Base-by-base conservation (phyloP, 331 rosid species). In the Erythrophleum ivorense region DNA sequence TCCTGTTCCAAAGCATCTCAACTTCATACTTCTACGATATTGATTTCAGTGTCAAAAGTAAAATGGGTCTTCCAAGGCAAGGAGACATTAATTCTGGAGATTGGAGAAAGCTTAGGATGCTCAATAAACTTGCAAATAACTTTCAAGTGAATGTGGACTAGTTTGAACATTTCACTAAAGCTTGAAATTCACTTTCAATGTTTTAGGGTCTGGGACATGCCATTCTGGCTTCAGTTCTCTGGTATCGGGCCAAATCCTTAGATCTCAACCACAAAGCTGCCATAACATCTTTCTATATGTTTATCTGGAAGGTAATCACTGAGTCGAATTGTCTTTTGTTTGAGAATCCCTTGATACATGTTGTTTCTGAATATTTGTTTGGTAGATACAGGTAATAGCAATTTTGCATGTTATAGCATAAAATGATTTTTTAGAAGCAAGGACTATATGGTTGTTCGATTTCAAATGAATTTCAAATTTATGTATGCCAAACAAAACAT, bases 271-370 rank as follows among this genome's bases (percentile, higher is more conserved):
- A 87, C 91, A 96, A 96, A 91, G 90, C 91, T 77, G 93, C 94
- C 69, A 89, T 96, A 73, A 91, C 99, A 68, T 86, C 97, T 62
- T 95, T 93, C 83, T 95, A 95, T 87, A 95, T 95, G 99, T 92
- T 96, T 74, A 94, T 96, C 81, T 96, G 99, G 98, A 92, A 92
- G 99, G 99, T 96, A 89, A 78, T 79, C 36, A 45, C 65, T 64
- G 31, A 53, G 12, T 21, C 34, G 16, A 14, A 41, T 34, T 55
- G 43, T 70, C 60, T 73, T 63, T 68, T 84, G 65, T 58, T 80
- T 68, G 68, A 48, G 50, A 11, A 48, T 34, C 34, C 53, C 9
- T 12, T 45, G 0, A 45, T 69, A 46, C 33, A 48, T 13, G 57
- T 46, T 5, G 21, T 12, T 46, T 70, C 7, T 70, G 75, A 24